phyloP scores from a whole-genome alignment of 257 asterid species.

The Capsicum rhomboideum region DNA sequence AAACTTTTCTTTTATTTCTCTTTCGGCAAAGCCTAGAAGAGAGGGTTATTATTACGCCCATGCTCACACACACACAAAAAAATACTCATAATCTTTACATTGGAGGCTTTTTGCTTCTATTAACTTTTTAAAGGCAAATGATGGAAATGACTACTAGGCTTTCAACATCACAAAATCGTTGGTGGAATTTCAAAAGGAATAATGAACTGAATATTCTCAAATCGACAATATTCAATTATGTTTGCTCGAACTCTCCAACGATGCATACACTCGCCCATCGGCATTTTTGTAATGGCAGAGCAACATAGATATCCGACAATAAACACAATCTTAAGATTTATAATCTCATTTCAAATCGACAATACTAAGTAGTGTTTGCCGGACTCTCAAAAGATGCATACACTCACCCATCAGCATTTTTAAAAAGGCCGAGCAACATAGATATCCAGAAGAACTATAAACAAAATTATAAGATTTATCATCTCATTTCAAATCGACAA shows the following conservation, averaged over 20 bases:
- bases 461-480: background rate
- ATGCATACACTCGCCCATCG: background rate
- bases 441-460: background rate
- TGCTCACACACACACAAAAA: background rate
- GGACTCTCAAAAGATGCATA: too few relatives aligned
- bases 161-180: too few relatives aligned
- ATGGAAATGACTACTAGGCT: too few relatives aligned
- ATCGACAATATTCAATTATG: background rate
- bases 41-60: constrained; percentile 10
- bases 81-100: background rate
- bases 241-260: background rate
- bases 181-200: too few relatives aligned
- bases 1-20: background rate
- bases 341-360: too few relatives aligned
- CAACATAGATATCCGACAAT: background rate
- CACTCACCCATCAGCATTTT: too few relatives aligned
- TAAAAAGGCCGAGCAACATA: too few relatives aligned
- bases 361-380: too few relatives aligned
- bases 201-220: too few relatives aligned
- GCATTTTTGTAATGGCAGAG: background rate
- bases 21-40: constrained; percentile 2
- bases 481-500: background rate
- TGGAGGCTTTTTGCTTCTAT: background rate
- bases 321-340: background rate
- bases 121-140: too few relatives aligned